Evolutionary conservation across 352 stramenopile species (phyloP).

Genomic region (Phytopythium aichiense): DNA sequence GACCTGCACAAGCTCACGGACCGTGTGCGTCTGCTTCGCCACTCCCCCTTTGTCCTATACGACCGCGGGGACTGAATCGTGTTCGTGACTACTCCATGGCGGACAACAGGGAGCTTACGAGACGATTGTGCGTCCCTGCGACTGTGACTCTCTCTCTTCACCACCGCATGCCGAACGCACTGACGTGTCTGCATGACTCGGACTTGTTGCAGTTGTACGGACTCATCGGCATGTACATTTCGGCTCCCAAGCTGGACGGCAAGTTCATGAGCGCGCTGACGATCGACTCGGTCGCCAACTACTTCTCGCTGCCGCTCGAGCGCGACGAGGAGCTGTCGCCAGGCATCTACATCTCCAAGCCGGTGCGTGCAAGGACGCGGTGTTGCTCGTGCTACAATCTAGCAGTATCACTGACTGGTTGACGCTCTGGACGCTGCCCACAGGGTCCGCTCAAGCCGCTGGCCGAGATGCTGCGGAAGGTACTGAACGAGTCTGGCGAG

Average conservation of each 20-base stretch:
- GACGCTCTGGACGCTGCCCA: background rate
- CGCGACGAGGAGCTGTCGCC: constrained; percentile 65
- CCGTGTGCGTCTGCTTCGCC: constrained; percentile 22
- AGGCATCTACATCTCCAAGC: constrained; percentile 81
- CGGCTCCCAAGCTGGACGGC: constrained; percentile 52
- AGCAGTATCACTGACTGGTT: constrained; percentile 1
- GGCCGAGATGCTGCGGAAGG: constrained; percentile 53
- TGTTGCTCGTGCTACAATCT: background rate
- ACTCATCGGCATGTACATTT: constrained; percentile 86
- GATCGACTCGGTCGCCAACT: constrained; percentile 64
- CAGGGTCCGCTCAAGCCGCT: constrained; percentile 68
- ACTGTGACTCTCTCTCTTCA: background rate
- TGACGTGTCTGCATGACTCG: background rate
- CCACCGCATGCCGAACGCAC: background rate
- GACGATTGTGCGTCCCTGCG: constrained; percentile 45
- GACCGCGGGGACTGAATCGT: background rate
- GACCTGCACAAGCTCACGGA: constrained; percentile 71
- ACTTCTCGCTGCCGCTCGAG: constrained; percentile 71
- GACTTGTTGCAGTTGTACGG: constrained; percentile 50
- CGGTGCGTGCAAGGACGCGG: constrained; percentile 20
- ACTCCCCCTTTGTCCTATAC: background rate
- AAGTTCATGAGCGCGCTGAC: constrained; percentile 55
- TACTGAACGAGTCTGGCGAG: constrained; percentile 55
- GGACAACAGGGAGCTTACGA: constrained; percentile 50
- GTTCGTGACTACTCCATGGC: background rate